Evolutionary conservation across 2,329 filamentous ascomycete genomes (phyloP), one percentile per base, ranked within the genome.

Genomic region (Cyclaneusma minus): DNA sequence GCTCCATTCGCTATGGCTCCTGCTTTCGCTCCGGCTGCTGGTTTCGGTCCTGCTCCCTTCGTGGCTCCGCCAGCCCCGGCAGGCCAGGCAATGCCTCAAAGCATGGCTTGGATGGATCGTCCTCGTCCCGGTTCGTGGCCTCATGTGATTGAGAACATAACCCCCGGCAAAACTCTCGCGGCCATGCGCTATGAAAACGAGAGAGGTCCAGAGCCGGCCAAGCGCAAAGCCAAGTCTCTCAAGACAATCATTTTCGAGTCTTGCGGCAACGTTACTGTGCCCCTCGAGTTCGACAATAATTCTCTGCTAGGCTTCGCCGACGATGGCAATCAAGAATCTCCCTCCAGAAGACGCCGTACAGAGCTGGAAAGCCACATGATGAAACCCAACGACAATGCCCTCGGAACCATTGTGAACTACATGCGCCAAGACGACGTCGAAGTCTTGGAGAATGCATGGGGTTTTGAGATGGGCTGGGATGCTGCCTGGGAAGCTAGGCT

Each of bases 71-170:
- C 24, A 24, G 28, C 17, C 17, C 21, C 25, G 26, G 22, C 21
- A 24, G 22, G 30, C 18, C 15, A 13, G 16, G 15, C 19, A 15
- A n/a, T n/a, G n/a, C n/a, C n/a, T n/a, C n/a, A n/a, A n/a, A n/a
- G n/a, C 12, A 29, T 29, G 34, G 33, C 39, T 30, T 43, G 45
- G 52, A 29, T 54, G 44, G 32, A 46, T 16, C 48, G 21, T 52
- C 61, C 19, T 26, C 40, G 42, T 14, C 35, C 39, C 22, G 57
- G 58, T 7, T 64, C 58, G 10, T 69, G 64, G 65, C 43, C 56
- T 12, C 40, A 54, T 6, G 37, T 64, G 13, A 54, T 69, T 28
- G 54, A 68, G 35, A 41, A 37, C 7, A 52, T 67, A 25, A 64
- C 59, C 0, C 62, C 64, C 3, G 56, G 59, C 9, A 43, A 40